phyloP scores from a whole-genome alignment of 1,284 basidiomycete genomes.

The Agroathelia rolfsii region DNA sequence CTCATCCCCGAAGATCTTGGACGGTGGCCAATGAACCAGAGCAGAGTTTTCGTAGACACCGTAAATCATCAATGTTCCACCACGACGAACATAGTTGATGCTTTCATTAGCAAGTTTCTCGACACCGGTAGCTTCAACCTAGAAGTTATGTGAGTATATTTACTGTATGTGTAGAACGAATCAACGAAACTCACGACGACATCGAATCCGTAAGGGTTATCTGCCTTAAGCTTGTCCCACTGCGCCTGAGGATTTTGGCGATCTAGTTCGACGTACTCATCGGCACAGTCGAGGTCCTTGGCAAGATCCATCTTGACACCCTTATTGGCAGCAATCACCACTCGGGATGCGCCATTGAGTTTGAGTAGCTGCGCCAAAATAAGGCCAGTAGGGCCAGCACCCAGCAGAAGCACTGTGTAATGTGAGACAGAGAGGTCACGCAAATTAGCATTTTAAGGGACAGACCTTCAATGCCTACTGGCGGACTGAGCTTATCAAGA shows the following conservation, averaged over 20 bases:
- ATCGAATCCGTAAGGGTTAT: constrained; percentile 54
- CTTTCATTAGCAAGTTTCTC: constrained; percentile 45
- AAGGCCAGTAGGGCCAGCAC: constrained; percentile 42
- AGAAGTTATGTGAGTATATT: constrained; percentile 1
- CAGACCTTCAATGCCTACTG: constrained; percentile 44
- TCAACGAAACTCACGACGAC: constrained; percentile 35
- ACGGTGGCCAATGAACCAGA: constrained; percentile 45
- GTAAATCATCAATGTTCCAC: constrained; percentile 42
- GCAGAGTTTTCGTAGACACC: constrained; percentile 51
- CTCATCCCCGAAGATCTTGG: constrained; percentile 53
- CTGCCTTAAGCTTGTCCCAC: constrained; percentile 47
- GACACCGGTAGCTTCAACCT: constrained; percentile 49
- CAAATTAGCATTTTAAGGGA: constrained; percentile 36
- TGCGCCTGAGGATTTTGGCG: constrained; percentile 37
- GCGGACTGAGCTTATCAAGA: constrained; percentile 46
- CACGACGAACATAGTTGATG: constrained; percentile 51
- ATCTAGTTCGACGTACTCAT: constrained; percentile 51
- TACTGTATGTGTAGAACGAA: not conserved
- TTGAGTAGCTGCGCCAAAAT: constrained; percentile 54
- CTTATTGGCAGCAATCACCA: constrained; percentile 43
- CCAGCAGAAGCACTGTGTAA: constrained; percentile 21
- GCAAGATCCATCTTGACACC: constrained; percentile 54
- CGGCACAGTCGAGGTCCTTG: constrained; percentile 37
- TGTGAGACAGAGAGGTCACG: constrained; percentile 9
- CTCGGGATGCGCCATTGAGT: constrained; percentile 39